Base-by-base conservation (phyloP, 2,329 filamentous ascomycete genomes). In the Fusarium clavum region DNA sequence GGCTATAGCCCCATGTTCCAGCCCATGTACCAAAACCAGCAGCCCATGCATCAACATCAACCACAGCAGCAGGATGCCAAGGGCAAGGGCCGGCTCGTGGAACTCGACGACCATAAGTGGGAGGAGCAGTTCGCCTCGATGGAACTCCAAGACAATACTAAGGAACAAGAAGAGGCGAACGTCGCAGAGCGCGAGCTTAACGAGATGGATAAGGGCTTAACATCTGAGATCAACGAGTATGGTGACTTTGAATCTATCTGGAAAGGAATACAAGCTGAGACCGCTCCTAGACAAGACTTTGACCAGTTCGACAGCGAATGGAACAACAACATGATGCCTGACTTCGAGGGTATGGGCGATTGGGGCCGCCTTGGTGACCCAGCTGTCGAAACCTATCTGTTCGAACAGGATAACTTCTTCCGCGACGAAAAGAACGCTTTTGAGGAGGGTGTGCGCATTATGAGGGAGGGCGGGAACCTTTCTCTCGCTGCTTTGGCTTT, bases 91-190 rank as follows among this genome's bases (percentile, higher is more conserved):
- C 97, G 97, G 81, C 89, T 98, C 82, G 91, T 98, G 14, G 96
- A 98, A 82, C 87, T 98, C 25, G 94, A 98, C 78, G 95, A 99
- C 74, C 85, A 91, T 76, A 92, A 97, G 77, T 98, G 96, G 96
- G 95, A 98, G 81, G 93, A 94, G 75, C 94, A 98, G 80, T 99
- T 99, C 80, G 92, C 94, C 61, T 90, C 96, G 80, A 90, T 98
- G 78, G 93, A 95, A 78, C 83, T 91, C 68, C 85, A 90, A 65
- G 87, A 91, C 67, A 83, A 86, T 52, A 80, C 83, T 56, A 83
- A 85, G 73, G 83, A 81, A 40, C 90, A 80, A 43, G 92, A 92
- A 56, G 91, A 93, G 70, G 81, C 82, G 67, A 86, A 86, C 64
- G 92, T 91, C 20, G 93, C 95, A 74, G 94, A 97, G 83, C 88